Evolutionary conservation across 106 monocot genomes (phyloP), one percentile per base, ranked within the genome.

Genomic region (Acorus calamus): DNA sequence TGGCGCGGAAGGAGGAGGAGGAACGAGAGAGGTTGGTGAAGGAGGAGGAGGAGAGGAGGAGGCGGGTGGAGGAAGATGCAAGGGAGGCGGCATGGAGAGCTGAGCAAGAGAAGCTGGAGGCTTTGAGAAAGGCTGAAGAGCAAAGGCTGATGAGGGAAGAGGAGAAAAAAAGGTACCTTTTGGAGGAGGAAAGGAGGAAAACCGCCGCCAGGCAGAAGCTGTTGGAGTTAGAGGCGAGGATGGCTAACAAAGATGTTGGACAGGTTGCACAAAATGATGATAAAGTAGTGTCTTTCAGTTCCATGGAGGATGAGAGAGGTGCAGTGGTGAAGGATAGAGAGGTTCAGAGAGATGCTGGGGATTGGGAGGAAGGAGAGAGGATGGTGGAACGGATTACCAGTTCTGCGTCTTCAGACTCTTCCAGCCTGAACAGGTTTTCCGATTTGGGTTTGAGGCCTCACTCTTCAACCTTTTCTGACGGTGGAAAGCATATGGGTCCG

Each of bases 151-250:
- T 82, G 42, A 87, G 90, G 52, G 87, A 87, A 60, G 94, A 96
- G 71, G 90, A 96, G 63, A 96, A 72, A 63, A 90, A 60, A 68
- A 79, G 63, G 75, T 60, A 78, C 47, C 3, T 63, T 45, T 50
- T 87, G 72, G 90, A 90, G 79, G 94, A 96, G 52, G 94, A 90
- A 67, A 81, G 87, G 74, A 84, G 94, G 65, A 96, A 84, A 74
- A 90, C 87, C 52, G 87, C 82, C 67, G 94, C 94, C 61, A 60
- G 78, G 4, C 53, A 77, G 61, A 96, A 96, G 64, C 82, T 96
- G 13, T 49, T 90, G 65, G 94, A 90, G 56, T 71, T 96, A 73
- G 90, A 96, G 63, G 94, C 79, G 51, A 84, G 60, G 74, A 96
- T 96, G 57, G 84, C 84, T 49, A 84, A 59, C 56, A 77, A 90